Base-by-base conservation (phyloP, 176 grass and related monocot genomes). In the Carex cristatella region DNA sequence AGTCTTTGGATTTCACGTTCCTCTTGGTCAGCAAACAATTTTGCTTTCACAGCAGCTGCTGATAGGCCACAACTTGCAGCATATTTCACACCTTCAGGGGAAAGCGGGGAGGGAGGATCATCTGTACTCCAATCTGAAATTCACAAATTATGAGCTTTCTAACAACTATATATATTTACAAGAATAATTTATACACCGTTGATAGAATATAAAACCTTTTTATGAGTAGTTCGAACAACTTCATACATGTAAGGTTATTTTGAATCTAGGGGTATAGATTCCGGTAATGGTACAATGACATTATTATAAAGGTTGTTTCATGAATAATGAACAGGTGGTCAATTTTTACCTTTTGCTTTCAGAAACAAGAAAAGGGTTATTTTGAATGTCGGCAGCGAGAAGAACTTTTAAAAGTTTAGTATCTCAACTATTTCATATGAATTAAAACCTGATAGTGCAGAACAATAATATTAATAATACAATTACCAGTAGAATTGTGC, bases 1-100 rank as follows among this genome's bases (percentile, higher is more conserved):
- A 95, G 77, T 86, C 96, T 92, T 85, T 98, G 96, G 66, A 98
- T 93, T 93, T 98, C 96, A 65, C 93, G 93, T 70, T 98, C 93
- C 71, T 98, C 96, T 83, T 98, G 96, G 84, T 98, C 96, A 0
- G 93, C 93, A 87, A 95, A 98, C 61, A 94, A 90, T 89, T 98
- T 98, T 81, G 91, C 92, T 80, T 98, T 98, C 85, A 92, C 88
- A 15, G 93, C 91, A 55, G 96, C 96, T 53, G 93, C 93, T 8
- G 93, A 92, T 56, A 98, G 73, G 88, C 96, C 96, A 82, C 81
- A 85, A 80, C 86, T 83, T 71, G 96, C 85, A 59, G 93, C 93
- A 60, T 88, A 80, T 84, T 94, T 95, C 38, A 94, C 85, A 38
- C 87, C 86, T 95, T 92, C 91, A 63, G 68, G 83, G 86, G 85